Conservation (phyloP, 1,284 basidiomycete genomes). For the Trichosporon sp. region DNA sequence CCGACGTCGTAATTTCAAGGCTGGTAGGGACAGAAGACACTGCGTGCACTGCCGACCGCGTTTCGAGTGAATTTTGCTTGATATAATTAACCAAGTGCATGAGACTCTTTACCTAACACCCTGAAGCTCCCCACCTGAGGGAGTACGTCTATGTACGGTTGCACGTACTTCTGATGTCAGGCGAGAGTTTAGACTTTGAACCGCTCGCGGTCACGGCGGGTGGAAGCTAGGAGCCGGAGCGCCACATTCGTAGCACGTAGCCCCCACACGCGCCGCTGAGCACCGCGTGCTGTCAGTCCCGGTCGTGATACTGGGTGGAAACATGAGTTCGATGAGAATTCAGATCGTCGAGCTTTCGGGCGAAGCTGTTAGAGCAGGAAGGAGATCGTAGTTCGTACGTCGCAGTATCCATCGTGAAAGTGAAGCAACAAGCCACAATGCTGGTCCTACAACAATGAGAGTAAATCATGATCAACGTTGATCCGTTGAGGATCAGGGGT, state of each 20-base stretch:
- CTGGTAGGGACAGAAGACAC: not conserved
- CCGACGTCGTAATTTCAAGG: not conserved
- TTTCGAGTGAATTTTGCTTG: not conserved
- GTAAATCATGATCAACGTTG: not conserved
- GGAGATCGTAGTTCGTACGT: not conserved
- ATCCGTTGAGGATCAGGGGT: not conserved
- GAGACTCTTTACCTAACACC: not conserved
- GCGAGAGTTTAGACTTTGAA: conserved; percentile 1
- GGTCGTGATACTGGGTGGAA: not conserved
- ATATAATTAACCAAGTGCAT: not conserved
- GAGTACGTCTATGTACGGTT: not conserved
- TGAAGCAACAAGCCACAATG: not conserved
- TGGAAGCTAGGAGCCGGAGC: not conserved
- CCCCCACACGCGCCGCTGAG: not conserved
- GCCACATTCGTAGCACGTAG: not conserved
- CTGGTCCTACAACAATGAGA: conserved; percentile 7
- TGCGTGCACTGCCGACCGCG: not conserved
- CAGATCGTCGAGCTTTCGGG: not conserved
- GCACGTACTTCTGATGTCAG: not conserved
- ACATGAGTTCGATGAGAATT: not conserved
- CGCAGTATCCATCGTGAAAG: conserved; percentile 11
- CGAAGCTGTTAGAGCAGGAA: no score
- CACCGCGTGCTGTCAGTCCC: not conserved
- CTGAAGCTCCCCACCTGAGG: not conserved
- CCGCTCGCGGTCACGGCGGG: not conserved